Percentiles rank a stretch among this genome's conserved stretches.
phyloP scores from a whole-genome alignment of 805 yeast genomes.

The Komagataella kurtzmanii region DNA sequence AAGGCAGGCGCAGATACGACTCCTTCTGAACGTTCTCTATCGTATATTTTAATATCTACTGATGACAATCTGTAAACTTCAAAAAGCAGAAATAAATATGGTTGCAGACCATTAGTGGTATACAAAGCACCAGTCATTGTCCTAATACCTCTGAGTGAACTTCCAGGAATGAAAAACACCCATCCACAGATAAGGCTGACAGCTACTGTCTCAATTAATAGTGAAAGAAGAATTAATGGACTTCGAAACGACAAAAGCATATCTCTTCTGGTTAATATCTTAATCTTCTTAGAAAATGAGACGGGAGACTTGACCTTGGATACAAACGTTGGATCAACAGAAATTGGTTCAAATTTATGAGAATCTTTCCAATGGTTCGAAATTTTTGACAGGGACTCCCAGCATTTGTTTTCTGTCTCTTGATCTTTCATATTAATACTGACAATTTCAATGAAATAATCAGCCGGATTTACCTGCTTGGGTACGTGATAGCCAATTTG shows the following conservation, averaged over 20 bases:
- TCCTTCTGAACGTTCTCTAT: conserved; percentile 61
- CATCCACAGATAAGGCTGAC: conserved; percentile 61
- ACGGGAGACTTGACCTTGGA: background rate
- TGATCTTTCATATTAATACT: conserved; percentile 36
- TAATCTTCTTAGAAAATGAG: conserved; percentile 27
- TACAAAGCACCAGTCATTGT: conserved; percentile 41
- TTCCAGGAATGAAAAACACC: conserved; percentile 57
- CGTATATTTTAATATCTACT: conserved; percentile 38
- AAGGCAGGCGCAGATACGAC: conserved; percentile 58
- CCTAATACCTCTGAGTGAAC: conserved; percentile 50
- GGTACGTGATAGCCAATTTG: conserved; percentile 31
- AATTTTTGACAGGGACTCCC: conserved; percentile 19
- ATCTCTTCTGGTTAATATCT: conserved; percentile 30
- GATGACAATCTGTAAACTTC: conserved; percentile 47
- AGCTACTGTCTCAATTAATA: conserved; percentile 26
- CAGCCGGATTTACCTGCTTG: conserved; percentile 44
- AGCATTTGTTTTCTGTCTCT: conserved; percentile 20
- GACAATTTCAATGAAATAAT: conserved; percentile 40
- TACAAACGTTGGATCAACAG: background rate
- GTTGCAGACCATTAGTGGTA: conserved; percentile 36
- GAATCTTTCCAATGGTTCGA: conserved; percentile 22
- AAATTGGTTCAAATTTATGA: background rate
- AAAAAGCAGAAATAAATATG: conserved; percentile 39
- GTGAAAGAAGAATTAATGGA: conserved; percentile 29
- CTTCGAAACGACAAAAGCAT: conserved; percentile 35